A percentile compares a stretch with the other conserved stretches of the same genome.
phyloP scores from a whole-genome alignment of 495 filamentous ascomycete genomes.

The Jackrogersella minutella region DNA sequence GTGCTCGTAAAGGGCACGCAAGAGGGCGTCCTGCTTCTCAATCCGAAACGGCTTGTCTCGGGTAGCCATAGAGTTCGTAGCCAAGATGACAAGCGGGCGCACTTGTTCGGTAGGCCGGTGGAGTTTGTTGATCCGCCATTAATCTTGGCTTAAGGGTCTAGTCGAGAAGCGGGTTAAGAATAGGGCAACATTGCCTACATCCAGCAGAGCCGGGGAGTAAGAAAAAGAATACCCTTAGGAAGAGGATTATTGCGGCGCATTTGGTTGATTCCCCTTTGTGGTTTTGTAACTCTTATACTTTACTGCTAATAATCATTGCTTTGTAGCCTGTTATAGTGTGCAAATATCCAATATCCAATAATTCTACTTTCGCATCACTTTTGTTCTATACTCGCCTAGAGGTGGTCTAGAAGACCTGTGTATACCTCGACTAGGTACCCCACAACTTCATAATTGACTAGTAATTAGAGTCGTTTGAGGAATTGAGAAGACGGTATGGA shows the following conservation, averaged over 20 bases:
- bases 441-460: conserved; percentile 3
- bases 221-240: conserved; percentile 30
- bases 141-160: neutral
- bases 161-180: neutral
- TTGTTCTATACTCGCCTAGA: too few relatives aligned
- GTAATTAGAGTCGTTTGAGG: neutral
- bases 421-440: neutral
- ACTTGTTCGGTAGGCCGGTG: neutral
- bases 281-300: conserved; percentile 25
- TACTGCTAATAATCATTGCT: conserved; percentile 18
- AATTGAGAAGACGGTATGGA: conserved; percentile 7
- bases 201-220: neutral
- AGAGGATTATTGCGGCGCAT: conserved; percentile 19
- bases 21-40: neutral
- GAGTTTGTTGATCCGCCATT: neutral
- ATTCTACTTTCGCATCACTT: too few relatives aligned
- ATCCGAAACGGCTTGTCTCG: neutral
- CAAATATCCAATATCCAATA: neutral
- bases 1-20: too few relatives aligned
- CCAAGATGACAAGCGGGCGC: neutral
- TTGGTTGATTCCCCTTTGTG: conserved; percentile 12
- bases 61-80: neutral
- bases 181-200: neutral
- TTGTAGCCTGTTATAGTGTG: conserved; percentile 14
- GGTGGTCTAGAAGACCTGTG: neutral